A percentile compares a stretch with the other conserved stretches of the same genome.
These are phyloP conservation scores for Fusarium goolgardi DNA, from an alignment of 2,329 filamentous ascomycete species.

Conservation along the genomic window DNA sequence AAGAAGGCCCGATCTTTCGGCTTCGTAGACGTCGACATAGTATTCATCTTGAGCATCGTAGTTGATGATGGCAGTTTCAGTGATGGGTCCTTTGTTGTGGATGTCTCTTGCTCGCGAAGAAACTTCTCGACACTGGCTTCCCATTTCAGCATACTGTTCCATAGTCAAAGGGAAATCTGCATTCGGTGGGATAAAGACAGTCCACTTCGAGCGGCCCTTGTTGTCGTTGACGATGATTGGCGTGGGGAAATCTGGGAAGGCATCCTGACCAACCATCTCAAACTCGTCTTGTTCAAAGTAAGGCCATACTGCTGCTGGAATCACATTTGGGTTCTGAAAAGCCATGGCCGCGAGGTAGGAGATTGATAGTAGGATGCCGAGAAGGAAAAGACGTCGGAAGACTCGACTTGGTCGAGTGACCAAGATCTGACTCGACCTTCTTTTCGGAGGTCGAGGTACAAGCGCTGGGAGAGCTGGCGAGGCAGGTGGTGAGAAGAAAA, in stretches of 20 bases:
- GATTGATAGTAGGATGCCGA: conserved; percentile 62
- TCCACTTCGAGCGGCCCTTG: conserved; percentile 77
- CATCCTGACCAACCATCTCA: conserved; percentile 74
- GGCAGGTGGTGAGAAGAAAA: conserved; percentile 74
- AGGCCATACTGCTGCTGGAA: conserved; percentile 47
- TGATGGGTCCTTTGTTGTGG: conserved; percentile 51
- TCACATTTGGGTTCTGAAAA: conserved; percentile 46
- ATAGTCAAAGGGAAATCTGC: conserved; percentile 74
- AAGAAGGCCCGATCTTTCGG: conserved; percentile 72
- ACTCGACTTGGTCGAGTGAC: conserved; percentile 66
- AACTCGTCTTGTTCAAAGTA: conserved; percentile 66
- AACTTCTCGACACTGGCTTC: conserved; percentile 73
- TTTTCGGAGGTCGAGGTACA: conserved; percentile 70
- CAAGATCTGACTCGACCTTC: conserved; percentile 63
- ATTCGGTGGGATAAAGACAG: conserved; percentile 78
- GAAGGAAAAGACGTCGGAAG: conserved; percentile 66
- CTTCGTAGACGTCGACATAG: conserved; percentile 80
- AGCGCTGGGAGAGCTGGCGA: conserved; percentile 78
- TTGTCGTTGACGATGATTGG: conserved; percentile 76
- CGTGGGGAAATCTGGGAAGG: conserved; percentile 77
- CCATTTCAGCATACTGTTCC: conserved; percentile 76
- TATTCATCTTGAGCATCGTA: conserved; percentile 74
- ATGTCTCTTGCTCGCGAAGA: conserved; percentile 67
- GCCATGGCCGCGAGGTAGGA: conserved; percentile 59
- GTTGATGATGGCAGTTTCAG: conserved; percentile 59